These are phyloP conservation scores for Salix arbutifolia DNA, from an alignment of 345 rosid species.

Conservation along the genomic window DNA sequence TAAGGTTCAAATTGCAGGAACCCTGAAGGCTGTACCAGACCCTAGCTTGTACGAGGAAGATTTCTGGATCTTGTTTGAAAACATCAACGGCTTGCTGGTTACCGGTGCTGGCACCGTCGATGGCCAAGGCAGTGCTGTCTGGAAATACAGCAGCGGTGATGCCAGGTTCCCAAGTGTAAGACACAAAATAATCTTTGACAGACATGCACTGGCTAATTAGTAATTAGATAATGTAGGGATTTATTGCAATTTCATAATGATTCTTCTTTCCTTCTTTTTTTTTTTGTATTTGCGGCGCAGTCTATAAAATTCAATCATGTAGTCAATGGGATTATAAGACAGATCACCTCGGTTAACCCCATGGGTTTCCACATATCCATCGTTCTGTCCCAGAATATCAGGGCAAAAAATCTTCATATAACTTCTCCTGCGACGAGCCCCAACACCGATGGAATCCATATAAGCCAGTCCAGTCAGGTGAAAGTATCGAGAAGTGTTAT, in stretches of 20 bases:
- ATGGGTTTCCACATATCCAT: slow-evolving; percentile 61
- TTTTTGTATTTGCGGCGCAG: slow-evolving; percentile 22
- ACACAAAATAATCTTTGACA: not conserved
- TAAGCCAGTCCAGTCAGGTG: slow-evolving; percentile 52
- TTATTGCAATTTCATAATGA: not conserved
- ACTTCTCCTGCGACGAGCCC: slow-evolving; percentile 51
- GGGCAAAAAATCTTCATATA: slow-evolving; percentile 21
- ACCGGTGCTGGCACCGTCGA: slow-evolving; percentile 58
- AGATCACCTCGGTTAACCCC: slow-evolving; percentile 43
- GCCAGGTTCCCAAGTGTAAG: slow-evolving; percentile 14
- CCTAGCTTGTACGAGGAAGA: slow-evolving; percentile 21
- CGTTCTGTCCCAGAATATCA: slow-evolving; percentile 32
- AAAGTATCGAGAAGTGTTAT: slow-evolving; percentile 37
- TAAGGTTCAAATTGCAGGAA: slow-evolving; percentile 35
- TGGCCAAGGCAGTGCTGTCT: slow-evolving; percentile 55
- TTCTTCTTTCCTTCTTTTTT: not conserved
- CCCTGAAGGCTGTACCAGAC: slow-evolving; percentile 31
- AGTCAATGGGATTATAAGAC: slow-evolving; percentile 29
- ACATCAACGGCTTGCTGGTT: slow-evolving; percentile 39
- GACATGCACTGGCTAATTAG: not conserved
- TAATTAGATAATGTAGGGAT: not conserved
- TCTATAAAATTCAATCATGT: slow-evolving; percentile 35
- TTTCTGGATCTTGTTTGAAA: slow-evolving; percentile 53
- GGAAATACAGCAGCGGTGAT: slow-evolving; percentile 39
- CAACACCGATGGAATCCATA: slow-evolving; percentile 68